These are phyloP conservation scores for Metschnikowia orientalis DNA, from an alignment of 805 yeast species.

Conservation along the genomic window DNA sequence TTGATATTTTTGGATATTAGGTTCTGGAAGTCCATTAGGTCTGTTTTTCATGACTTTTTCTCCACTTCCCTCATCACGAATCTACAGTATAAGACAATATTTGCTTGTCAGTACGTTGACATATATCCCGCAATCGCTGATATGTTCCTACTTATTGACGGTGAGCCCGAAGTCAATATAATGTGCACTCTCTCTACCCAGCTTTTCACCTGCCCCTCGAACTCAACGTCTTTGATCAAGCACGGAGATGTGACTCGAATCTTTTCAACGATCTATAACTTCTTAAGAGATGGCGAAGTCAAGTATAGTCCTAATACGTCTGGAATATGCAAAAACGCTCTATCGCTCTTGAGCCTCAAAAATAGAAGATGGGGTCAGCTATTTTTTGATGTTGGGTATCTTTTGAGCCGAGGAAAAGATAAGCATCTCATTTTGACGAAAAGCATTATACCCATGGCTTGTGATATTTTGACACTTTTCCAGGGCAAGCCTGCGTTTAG, in stretches of 20 bases:
- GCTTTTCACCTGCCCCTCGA: slow-evolving; percentile 83
- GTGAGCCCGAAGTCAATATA: slow-evolving; percentile 83
- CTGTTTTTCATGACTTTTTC: slow-evolving; percentile 57
- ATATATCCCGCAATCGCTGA: slow-evolving; percentile 73
- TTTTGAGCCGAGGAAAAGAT: slow-evolving; percentile 64
- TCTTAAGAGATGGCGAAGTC: slow-evolving; percentile 52
- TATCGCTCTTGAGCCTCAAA: slow-evolving; percentile 39
- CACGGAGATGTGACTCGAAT: slow-evolving; percentile 65
- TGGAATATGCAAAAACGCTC: slow-evolving; percentile 20
- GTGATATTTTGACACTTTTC: slow-evolving; percentile 63
- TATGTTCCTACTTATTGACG: slow-evolving; percentile 64
- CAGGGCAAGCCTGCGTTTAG: slow-evolving; percentile 74
- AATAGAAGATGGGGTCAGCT: slow-evolving; percentile 76
- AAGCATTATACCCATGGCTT: slow-evolving; percentile 51
- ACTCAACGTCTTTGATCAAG: slow-evolving; percentile 56
- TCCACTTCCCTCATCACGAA: slow-evolving; percentile 62
- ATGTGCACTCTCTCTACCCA: slow-evolving; percentile 76
- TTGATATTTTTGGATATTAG: slow-evolving; percentile 63
- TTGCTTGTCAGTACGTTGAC: slow-evolving; percentile 78
- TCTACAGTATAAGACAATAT: slow-evolving; percentile 48
- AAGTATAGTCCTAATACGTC: slow-evolving; percentile 31
- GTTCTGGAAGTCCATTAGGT: slow-evolving; percentile 62
- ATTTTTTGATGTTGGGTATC: slow-evolving; percentile 73
- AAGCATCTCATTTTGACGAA: slow-evolving; percentile 43
- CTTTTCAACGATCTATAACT: slow-evolving; percentile 58